phyloP scores from a whole-genome alignment of 2,329 filamentous ascomycete genomes.

The Fusarium mexicanum region DNA sequence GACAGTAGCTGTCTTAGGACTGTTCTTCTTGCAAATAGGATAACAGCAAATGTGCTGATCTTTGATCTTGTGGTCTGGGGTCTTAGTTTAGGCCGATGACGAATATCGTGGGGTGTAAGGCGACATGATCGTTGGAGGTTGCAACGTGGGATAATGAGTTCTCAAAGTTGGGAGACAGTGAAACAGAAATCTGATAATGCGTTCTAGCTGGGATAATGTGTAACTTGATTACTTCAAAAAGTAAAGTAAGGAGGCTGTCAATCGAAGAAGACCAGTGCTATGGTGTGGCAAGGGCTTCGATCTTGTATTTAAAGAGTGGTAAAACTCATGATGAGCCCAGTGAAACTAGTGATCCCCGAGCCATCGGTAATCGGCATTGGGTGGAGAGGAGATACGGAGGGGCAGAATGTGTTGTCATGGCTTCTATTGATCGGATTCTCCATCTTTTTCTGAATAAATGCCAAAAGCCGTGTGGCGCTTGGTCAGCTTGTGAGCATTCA shows the following conservation, averaged over 20 bases:
- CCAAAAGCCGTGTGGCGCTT: conserved; percentile 24
- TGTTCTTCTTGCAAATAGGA: conserved; percentile 28
- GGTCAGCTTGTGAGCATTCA: conserved; percentile 17
- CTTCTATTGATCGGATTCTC: conserved; percentile 4
- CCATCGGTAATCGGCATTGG: conserved; percentile 31
- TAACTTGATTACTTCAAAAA: neutral
- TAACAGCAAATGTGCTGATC: neutral
- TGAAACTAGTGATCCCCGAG: neutral
- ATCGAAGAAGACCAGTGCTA: neutral
- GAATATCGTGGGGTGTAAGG: conserved; percentile 42
- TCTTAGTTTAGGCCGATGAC: conserved; percentile 35
- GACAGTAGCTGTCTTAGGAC: conserved; percentile 4
- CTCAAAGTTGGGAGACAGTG: neutral
- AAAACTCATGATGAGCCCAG: neutral
- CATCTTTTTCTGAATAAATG: conserved; percentile 27
- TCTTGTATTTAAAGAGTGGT: conserved; percentile 3
- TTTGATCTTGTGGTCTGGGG: conserved; percentile 27
- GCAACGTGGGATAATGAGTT: neutral
- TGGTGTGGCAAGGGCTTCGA: neutral
- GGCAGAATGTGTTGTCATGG: conserved; percentile 25
- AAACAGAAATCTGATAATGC: neutral
- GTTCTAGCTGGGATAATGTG: neutral
- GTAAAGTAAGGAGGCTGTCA: neutral
- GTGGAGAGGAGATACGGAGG: conserved; percentile 5
- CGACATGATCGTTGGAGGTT: conserved; percentile 29